Evolutionary conservation across 2,329 filamentous ascomycete genomes (phyloP), one percentile per base, ranked within the genome.

Genomic region (Colletotrichum sp.): DNA sequence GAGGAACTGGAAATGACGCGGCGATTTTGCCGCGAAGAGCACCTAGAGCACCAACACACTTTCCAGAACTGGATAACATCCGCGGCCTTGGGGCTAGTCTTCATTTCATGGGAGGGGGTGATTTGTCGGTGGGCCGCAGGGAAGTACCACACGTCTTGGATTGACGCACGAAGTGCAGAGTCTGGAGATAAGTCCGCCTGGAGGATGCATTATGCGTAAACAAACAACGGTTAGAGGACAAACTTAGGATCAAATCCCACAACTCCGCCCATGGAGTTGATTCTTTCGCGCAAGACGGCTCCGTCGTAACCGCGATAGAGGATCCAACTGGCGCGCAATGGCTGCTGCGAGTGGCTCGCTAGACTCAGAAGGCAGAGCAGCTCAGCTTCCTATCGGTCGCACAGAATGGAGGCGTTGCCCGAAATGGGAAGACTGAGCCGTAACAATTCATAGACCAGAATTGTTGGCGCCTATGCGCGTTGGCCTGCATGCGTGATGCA

Each of bases 381-480:
- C 21, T 31, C 29, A 12, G 62, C 57, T 38, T 57, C 43, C 29
- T 66, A 47, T 57, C 29, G 43, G 68, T 67, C 29, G 57, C 27
- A 67, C 57, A 33, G 66, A 33, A 24, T 58, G 27, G 24, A 58
- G 36, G 21, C 55, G 24, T 63, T 63, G 29, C 38, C 61, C 34
- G 24, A 33, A 62, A 29, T 51, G n/a, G 54, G 67, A 64, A 61
- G 11, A 21, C 43, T 57, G 27, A 58, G 33, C 47, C 62, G 63
- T 57, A 31, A 24, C 34, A n/a, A 62, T 51, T 57, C 27, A 36
- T 27, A 55, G 59, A 66, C 38, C 24, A 31, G 21, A 24, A 43
- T 66, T 69, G 65, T 70, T 70, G 73, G 75, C 75, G 75, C 75
- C 69, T 76, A 75, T 75, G 75, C 72, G 70, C 31, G 61, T 66